phyloP scores from a whole-genome alignment of 495 filamentous ascomycete species.

The Choiromyces venosus region DNA sequence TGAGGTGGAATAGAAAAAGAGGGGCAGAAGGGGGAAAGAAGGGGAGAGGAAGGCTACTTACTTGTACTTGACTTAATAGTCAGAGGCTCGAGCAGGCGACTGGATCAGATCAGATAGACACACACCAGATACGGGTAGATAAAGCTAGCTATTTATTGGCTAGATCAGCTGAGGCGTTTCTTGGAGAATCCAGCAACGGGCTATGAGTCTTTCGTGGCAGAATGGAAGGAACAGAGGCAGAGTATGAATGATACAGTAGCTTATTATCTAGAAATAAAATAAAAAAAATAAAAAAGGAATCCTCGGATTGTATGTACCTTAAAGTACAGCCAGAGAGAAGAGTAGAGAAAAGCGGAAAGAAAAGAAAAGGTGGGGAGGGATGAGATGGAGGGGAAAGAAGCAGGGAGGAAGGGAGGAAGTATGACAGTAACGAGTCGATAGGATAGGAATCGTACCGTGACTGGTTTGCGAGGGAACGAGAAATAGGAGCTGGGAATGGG shows the following conservation, averaged over 20 bases:
- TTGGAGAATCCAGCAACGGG: not conserved
- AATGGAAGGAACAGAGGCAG: not conserved
- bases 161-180: not conserved
- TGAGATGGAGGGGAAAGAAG: not conserved
- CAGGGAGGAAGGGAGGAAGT: not conserved
- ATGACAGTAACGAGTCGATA: not conserved
- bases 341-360: not conserved
- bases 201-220: not conserved
- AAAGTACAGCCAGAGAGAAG: not conserved
- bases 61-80: conserved; percentile 4
- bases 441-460: not conserved
- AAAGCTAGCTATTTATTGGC: not conserved
- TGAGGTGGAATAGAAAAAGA: not conserved
- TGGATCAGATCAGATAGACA: not conserved
- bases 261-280: not conserved
- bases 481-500: not conserved
- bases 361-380: not conserved
- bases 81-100: not conserved
- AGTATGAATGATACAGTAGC: not conserved
- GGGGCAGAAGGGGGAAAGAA: conserved; percentile 4
- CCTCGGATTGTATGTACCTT: not conserved
- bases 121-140: not conserved
- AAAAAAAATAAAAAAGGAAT: not conserved
- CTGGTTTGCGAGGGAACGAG: not conserved
- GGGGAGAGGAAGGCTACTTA: conserved; percentile 21